Percentiles rank a stretch among this genome's conserved stretches.
phyloP scores from a whole-genome alignment of 108 stramenopile genomes.

The Heterococcus sp. region DNA sequence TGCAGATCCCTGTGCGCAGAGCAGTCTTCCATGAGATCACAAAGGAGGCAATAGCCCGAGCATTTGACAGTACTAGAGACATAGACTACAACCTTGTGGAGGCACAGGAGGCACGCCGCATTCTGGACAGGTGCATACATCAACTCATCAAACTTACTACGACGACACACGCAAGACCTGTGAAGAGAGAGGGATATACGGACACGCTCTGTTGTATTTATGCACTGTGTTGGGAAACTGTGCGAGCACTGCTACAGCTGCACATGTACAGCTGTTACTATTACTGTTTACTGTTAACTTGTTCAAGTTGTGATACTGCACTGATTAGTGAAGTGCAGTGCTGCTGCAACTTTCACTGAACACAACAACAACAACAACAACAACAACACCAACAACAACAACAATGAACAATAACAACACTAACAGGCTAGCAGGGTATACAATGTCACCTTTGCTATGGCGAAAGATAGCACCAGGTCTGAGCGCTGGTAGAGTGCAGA shows the following conservation, averaged over 20 bases:
- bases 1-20: conserved; percentile 48
- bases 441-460: conserved; percentile 72
- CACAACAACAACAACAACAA: no score
- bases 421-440: conserved; percentile 64
- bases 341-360: no score
- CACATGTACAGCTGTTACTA: no score
- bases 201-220: no score
- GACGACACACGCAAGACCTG: no score
- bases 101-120: conserved; percentile 72
- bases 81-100: conserved; percentile 58
- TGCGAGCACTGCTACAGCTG: no score
- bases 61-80: conserved; percentile 23
- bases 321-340: no score
- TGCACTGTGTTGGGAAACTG: no score
- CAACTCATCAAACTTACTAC: no score
- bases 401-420: not conserved
- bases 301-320: no score
- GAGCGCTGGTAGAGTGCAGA: conserved; percentile 74
- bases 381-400: not conserved
- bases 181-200: no score
- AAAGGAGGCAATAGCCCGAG: conserved; percentile 32
- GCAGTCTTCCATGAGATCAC: conserved; percentile 79
- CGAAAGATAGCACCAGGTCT: conserved; percentile 72
- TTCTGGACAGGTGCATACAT: conserved; percentile 57
- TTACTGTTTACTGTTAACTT: no score